Evolutionary conservation across 2,329 filamentous ascomycete genomes (phyloP).

Genomic region (Davidsoniella australis): DNA sequence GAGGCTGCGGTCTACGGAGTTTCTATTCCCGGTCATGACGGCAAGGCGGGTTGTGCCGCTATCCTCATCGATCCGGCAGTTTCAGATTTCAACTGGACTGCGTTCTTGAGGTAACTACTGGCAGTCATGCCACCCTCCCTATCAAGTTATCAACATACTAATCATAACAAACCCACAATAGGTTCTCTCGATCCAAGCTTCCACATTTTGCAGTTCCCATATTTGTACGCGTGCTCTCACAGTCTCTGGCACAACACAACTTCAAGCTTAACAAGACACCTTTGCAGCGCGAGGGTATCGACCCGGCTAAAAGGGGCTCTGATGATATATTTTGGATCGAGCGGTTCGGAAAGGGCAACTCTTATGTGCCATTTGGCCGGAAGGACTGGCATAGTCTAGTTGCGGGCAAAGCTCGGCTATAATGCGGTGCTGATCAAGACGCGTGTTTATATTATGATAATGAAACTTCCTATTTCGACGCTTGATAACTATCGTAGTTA

Average conservation of each 20-base stretch:
- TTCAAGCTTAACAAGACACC: conserved; percentile 58
- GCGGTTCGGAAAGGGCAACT: conserved; percentile 26
- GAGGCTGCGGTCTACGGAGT: conserved; percentile 61
- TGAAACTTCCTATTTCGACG: too few relatives aligned
- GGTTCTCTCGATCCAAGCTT: conserved; percentile 39
- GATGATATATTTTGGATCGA: conserved; percentile 6
- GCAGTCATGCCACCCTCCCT: too few relatives aligned
- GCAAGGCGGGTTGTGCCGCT: conserved; percentile 47
- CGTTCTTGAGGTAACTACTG: conserved; percentile 30
- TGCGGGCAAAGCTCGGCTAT: conserved; percentile 56
- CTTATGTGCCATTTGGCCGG: conserved; percentile 49
- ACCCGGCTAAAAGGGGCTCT: conserved; percentile 3
- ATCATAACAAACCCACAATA: conserved; percentile 13
- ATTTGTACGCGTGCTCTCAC: conserved; percentile 46
- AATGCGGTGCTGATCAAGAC: conserved; percentile 3
- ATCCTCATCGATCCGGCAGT: conserved; percentile 36
- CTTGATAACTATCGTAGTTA: too few relatives aligned
- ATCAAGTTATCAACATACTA: background rate
- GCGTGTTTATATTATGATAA: too few relatives aligned
- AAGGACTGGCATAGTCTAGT: conserved; percentile 53
- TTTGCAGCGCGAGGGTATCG: conserved; percentile 3
- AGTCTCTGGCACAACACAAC: conserved; percentile 48
- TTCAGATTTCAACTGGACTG: conserved; percentile 40
- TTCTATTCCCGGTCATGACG: conserved; percentile 46
- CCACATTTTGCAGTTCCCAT: conserved; percentile 61